These are phyloP conservation scores for Hippophae rhamnoides DNA, from an alignment of 306 rosid genomes.

Conservation along the genomic window DNA sequence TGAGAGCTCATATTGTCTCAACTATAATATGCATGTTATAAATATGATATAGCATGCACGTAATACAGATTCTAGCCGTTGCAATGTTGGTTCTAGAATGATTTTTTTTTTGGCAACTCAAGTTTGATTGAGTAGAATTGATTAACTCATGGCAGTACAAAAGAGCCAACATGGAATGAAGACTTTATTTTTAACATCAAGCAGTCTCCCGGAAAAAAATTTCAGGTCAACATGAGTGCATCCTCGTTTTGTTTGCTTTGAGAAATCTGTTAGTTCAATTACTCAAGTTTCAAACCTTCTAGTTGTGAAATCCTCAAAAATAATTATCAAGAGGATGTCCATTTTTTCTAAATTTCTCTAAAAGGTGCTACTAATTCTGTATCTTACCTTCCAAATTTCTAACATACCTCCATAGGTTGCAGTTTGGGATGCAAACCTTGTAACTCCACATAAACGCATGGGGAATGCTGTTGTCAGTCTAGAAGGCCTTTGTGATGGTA, in stretches of 20 bases:
- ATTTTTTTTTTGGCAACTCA: slow-evolving; percentile 6
- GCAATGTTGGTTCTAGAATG: background rate
- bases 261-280: too few relatives aligned
- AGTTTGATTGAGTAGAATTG: slow-evolving; percentile 14
- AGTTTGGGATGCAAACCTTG: slow-evolving; percentile 98
- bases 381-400: slow-evolving; percentile 17
- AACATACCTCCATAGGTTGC: slow-evolving; percentile 53
- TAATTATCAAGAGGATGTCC: too few relatives aligned
- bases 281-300: background rate
- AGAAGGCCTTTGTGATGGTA: slow-evolving; percentile 82
- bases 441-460: slow-evolving; percentile 96
- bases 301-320: background rate
- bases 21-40: slow-evolving; percentile 8
- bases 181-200: slow-evolving; percentile 58
- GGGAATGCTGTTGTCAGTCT: slow-evolving; percentile 70
- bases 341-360: too few relatives aligned
- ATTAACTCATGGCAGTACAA: slow-evolving; percentile 48
- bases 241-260: slow-evolving; percentile 5
- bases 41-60: background rate
- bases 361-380: background rate
- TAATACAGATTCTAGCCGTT: background rate
- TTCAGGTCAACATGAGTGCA: slow-evolving; percentile 55
- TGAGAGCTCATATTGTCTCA: background rate
- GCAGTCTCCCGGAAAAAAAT: slow-evolving; percentile 47
- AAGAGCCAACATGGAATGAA: slow-evolving; percentile 87